Conservation (phyloP, 1,139 yeast genomes). For the Pichia sp. region DNA sequence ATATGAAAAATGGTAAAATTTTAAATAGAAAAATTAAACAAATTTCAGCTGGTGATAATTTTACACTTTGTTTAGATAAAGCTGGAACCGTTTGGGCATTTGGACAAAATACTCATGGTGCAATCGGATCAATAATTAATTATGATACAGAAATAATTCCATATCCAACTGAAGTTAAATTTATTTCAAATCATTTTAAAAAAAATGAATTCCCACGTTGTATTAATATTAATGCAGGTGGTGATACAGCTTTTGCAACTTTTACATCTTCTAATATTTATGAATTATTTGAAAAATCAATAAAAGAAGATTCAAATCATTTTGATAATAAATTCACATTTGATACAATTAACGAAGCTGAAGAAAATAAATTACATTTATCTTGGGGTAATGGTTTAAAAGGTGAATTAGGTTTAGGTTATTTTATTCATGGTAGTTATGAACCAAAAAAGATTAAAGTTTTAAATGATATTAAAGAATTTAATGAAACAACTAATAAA, state of each 20-base stretch:
- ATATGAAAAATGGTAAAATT: slow-evolving; percentile 28
- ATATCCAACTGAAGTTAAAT: slow-evolving; percentile 54
- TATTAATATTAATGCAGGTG: slow-evolving; percentile 56
- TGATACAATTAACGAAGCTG: slow-evolving; percentile 21
- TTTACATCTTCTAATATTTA: slow-evolving; percentile 32
- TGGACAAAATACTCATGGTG: slow-evolving; percentile 81
- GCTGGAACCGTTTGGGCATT: slow-evolving; percentile 69
- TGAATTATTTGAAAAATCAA: slow-evolving; percentile 28
- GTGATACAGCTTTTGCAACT: slow-evolving; percentile 57
- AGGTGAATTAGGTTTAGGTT: slow-evolving; percentile 84
- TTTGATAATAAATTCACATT: slow-evolving; percentile 22
- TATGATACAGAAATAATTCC: slow-evolving; percentile 63
- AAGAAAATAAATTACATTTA: slow-evolving; percentile 33
- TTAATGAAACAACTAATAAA: slow-evolving; percentile 31
- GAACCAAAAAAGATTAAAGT: slow-evolving; percentile 59
- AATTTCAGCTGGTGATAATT: slow-evolving; percentile 70
- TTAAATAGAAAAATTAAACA: slow-evolving; percentile 43
- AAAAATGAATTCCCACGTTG: slow-evolving; percentile 39
- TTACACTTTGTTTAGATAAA: slow-evolving; percentile 60
- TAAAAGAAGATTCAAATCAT: slow-evolving; percentile 15
- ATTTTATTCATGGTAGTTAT: slow-evolving; percentile 63
- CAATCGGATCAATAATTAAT: slow-evolving; percentile 67
- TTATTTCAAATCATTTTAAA: slow-evolving; percentile 33
- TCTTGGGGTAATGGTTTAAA: slow-evolving; percentile 79
- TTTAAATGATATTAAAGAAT: slow-evolving; percentile 39